These are phyloP conservation scores for Patellaria atrata DNA, from an alignment of 495 filamentous ascomycete species.

Conservation along the genomic window DNA sequence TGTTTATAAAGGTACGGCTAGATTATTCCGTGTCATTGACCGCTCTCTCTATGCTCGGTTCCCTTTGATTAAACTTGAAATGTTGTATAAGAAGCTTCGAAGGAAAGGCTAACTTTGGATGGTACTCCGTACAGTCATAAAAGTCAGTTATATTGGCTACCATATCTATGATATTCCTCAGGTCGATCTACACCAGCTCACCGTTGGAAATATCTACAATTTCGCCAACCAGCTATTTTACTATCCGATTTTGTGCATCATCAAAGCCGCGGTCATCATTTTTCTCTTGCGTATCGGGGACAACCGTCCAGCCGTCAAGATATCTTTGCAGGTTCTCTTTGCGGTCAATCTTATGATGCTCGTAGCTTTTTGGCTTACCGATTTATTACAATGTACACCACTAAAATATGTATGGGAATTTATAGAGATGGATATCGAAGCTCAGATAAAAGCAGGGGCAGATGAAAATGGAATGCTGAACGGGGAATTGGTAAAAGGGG, in stretches of 20 bases:
- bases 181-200: conserved; percentile 6
- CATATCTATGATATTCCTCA: conserved; percentile 12
- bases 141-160: conserved; percentile 13
- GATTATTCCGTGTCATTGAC: no score
- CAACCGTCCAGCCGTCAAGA: conserved; percentile 25
- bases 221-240: conserved; percentile 47
- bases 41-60: no score
- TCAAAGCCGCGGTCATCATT: conserved; percentile 41
- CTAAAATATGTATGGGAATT: conserved; percentile 24
- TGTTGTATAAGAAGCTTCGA: no score
- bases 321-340: conserved; percentile 31
- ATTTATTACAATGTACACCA: conserved; percentile 43
- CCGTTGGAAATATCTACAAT: conserved; percentile 17
- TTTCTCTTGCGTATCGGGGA: conserved; percentile 37
- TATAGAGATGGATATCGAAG: not conserved
- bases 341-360: conserved; percentile 37
- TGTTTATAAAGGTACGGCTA: conserved; percentile 11
- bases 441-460: not conserved
- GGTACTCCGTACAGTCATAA: conserved; percentile 7
- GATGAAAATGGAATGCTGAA: conserved; percentile 20
- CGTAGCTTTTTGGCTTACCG: conserved; percentile 39
- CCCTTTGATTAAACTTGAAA: no score
- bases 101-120: not conserved
- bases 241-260: conserved; percentile 46
- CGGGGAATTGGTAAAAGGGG: conserved; percentile 24